Conservation (phyloP, 139 green algal species). For the Coccomyxa sp. region DNA sequence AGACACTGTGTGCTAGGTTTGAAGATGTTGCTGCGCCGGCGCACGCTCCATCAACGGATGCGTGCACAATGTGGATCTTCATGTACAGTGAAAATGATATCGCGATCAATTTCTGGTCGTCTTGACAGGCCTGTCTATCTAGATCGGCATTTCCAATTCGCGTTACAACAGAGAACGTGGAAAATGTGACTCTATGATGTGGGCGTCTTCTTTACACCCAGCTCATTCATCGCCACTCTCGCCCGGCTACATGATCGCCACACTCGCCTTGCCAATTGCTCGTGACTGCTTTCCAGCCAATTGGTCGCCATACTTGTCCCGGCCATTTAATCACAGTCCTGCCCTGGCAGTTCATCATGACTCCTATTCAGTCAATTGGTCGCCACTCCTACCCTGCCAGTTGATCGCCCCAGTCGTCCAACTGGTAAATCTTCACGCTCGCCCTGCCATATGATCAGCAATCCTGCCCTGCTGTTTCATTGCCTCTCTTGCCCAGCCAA, state of each 20-base stretch:
- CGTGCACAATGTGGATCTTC: neutral
- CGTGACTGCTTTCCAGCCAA: neutral
- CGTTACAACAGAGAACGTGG: neutral
- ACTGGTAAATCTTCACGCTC: neutral
- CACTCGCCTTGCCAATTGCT: neutral
- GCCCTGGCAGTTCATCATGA: neutral
- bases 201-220: neutral
- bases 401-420: neutral
- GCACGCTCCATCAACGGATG: neutral
- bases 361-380: neutral
- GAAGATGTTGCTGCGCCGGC: neutral
- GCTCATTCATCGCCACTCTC: neutral
- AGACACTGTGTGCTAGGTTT: neutral
- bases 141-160: neutral
- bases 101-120: neutral
- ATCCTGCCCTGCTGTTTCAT: neutral
- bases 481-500: neutral
- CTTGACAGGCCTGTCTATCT: neutral
- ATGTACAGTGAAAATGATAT: neutral
- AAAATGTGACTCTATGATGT: neutral
- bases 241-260: neutral
- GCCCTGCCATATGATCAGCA: neutral
- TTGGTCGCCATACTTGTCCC: neutral
- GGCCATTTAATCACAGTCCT: neutral
- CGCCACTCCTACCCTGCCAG: neutral